Evolutionary conservation across 1,284 basidiomycete species (phyloP).

Genomic region (Amylostereum chailletii): DNA sequence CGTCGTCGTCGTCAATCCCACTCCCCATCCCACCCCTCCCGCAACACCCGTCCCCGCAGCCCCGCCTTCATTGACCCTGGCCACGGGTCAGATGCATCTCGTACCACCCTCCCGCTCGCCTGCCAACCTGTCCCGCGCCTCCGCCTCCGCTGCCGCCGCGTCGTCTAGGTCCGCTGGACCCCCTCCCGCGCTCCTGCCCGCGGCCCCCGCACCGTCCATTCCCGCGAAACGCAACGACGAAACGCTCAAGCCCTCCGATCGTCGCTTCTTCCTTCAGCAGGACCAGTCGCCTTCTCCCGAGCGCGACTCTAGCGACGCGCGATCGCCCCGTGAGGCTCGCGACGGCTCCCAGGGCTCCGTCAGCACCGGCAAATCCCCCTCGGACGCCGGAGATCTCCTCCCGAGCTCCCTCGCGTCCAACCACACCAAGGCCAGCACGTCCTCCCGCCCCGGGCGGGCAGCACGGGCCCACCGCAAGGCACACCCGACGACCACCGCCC

Average conservation of each 20-base stretch:
- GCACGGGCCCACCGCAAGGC: slow-evolving; percentile 5
- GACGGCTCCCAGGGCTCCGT: slow-evolving; percentile 10
- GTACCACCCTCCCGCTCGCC: slow-evolving; percentile 3
- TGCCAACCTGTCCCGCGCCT: slow-evolving; percentile 13
- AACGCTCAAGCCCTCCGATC: slow-evolving; percentile 27
- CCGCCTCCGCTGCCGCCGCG: slow-evolving; percentile 7
- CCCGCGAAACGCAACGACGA: slow-evolving; percentile 16
- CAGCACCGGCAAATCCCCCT: slow-evolving; percentile 18
- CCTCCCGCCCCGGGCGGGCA: slow-evolving; percentile 13
- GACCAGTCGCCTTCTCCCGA: slow-evolving; percentile 28
- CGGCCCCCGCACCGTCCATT: neutral
- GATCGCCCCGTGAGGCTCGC: no score
- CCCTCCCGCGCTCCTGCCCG: neutral
- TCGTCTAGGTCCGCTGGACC: slow-evolving; percentile 2
- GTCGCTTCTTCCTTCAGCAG: slow-evolving; percentile 35
- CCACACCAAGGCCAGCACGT: slow-evolving; percentile 22
- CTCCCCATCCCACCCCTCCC: slow-evolving; percentile 49
- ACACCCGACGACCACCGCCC: slow-evolving; percentile 2
- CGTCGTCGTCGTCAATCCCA: slow-evolving; percentile 47
- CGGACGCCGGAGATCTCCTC: slow-evolving; percentile 21
- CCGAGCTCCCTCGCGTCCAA: slow-evolving; percentile 30
- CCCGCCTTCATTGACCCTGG: slow-evolving; percentile 11
- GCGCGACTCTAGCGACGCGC: slow-evolving; percentile 19
- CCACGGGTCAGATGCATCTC: slow-evolving; percentile 9
- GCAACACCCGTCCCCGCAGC: slow-evolving; percentile 31